phyloP scores from a whole-genome alignment of 2,329 filamentous ascomycete genomes.

The Aspergillus pseudoviridinutans region DNA sequence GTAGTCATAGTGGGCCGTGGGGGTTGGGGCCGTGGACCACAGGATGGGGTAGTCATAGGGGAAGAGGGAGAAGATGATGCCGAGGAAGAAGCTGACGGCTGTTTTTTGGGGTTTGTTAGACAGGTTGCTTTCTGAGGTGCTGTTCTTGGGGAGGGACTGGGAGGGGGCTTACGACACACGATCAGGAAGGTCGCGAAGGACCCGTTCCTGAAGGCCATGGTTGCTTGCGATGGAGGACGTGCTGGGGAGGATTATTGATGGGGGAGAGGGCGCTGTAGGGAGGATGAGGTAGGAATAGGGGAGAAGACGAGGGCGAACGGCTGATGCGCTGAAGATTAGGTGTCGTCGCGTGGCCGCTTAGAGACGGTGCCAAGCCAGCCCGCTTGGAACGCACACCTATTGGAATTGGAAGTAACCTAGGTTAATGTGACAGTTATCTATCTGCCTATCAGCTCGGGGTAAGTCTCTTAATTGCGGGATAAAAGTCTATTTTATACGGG shows the following conservation, averaged over 20 bases:
- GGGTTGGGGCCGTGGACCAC: constrained; percentile 41
- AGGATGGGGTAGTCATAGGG: constrained; percentile 68
- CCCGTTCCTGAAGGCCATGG: constrained; percentile 40
- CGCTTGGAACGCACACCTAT: no score
- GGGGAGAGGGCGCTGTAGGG: not conserved
- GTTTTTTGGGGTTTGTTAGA: constrained; percentile 9
- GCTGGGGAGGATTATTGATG: not conserved
- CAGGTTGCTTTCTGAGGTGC: not conserved
- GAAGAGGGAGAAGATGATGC: constrained; percentile 93
- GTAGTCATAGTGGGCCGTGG: constrained; percentile 68
- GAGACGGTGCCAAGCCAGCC: not conserved
- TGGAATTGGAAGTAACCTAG: no score
- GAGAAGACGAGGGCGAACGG: constrained; percentile 6
- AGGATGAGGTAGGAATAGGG: constrained; percentile 10
- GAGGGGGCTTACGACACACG: constrained; percentile 66
- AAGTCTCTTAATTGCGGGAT: no score
- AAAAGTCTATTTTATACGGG: no score
- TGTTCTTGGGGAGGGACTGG: no score
- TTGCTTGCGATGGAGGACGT: not conserved
- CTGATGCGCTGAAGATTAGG: not conserved
- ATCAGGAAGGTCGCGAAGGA: constrained; percentile 97
- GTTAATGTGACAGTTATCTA: not conserved
- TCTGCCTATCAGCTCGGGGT: not conserved
- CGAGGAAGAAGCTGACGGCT: constrained; percentile 96
- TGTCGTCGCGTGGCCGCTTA: not conserved